Evolutionary conservation across 192 early-diverging fungal species (phyloP).

Genomic region (Coemansia sp.): DNA sequence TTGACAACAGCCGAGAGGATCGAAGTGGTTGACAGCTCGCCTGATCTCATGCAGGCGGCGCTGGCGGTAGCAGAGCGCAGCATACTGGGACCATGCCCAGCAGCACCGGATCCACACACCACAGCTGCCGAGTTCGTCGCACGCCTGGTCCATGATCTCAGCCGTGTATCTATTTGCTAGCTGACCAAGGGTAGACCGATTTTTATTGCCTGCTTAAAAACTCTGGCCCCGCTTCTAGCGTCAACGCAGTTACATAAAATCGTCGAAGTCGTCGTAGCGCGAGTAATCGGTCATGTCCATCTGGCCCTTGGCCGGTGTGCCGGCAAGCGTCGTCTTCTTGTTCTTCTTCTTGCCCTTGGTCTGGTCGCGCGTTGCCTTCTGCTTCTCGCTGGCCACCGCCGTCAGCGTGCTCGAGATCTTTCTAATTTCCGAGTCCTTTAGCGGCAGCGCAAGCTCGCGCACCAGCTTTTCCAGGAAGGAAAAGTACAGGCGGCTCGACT

Average conservation of each 20-base stretch:
- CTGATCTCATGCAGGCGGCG: conserved; percentile 1
- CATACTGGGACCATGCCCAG: not conserved
- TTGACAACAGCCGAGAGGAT: conserved; percentile 24
- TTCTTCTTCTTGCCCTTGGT: conserved; percentile 68
- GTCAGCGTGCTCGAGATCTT: conserved; percentile 60
- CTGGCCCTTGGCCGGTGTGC: conserved; percentile 16
- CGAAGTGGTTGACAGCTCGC: conserved; percentile 24
- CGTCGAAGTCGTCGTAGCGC: conserved; percentile 55
- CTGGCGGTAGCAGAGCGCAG: not conserved
- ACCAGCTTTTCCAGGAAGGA: conserved; percentile 63
- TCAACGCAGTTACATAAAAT: conserved; percentile 42
- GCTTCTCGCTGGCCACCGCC: conserved; percentile 71
- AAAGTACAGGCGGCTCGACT: conserved; percentile 43
- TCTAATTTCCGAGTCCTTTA: conserved; percentile 63
- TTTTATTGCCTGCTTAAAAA: too few species aligned
- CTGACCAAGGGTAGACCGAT: not conserved
- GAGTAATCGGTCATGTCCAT: conserved; percentile 55
- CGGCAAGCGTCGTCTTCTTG: conserved; percentile 45
- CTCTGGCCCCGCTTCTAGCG: too few species aligned
- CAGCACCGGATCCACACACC: not conserved
- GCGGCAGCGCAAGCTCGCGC: conserved; percentile 58
- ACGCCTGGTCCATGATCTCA: conserved; percentile 8
- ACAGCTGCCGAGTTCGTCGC: conserved; percentile 2
- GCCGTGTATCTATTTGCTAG: conserved; percentile 6
- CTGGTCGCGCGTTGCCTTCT: conserved; percentile 58